phyloP scores from a whole-genome alignment of 2,329 filamentous ascomycete genomes.

The Microsporum ferrugineum region DNA sequence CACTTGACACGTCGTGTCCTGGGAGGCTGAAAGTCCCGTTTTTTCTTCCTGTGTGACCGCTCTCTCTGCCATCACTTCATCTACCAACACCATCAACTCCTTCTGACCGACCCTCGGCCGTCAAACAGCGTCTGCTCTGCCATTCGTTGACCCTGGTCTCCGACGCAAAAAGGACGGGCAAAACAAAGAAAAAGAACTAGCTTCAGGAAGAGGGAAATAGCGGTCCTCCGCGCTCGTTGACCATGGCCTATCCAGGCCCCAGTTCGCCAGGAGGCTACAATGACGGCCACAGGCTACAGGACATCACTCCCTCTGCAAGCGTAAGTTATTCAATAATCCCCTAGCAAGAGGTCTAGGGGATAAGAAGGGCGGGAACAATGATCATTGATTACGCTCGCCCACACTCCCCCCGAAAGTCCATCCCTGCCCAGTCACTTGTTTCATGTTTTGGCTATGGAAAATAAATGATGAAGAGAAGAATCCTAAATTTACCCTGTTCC shows the following conservation, averaged over 20 bases:
- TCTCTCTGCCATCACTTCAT: conserved; percentile 4
- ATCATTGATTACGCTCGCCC: not conserved
- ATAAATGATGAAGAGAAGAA: conserved; percentile 1
- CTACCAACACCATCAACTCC: not conserved
- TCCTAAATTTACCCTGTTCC: not conserved
- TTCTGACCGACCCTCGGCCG: not conserved
- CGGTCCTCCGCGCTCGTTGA: conserved; percentile 3
- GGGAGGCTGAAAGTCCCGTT: not conserved
- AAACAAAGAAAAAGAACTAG: not conserved
- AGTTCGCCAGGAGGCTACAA: conserved; percentile 48
- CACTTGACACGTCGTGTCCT: conserved; percentile 8
- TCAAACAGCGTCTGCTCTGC: not conserved
- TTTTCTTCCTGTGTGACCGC: not conserved
- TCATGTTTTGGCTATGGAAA: not conserved
- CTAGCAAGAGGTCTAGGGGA: not conserved
- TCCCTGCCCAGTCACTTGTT: not conserved
- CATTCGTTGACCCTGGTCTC: not conserved
- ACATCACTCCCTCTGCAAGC: conserved; percentile 46
- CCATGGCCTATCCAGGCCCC: conserved; percentile 55
- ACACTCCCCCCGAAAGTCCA: not conserved
- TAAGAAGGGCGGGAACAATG: not conserved
- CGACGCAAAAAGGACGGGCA: not conserved
- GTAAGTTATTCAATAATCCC: conserved; percentile 40
- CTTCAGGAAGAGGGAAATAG: not conserved
- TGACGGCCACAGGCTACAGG: conserved; percentile 55